A percentile compares a stretch with the other conserved stretches of the same genome.
Evolutionary conservation across 202 grass and related monocot genomes (phyloP).

Genomic region (Digitaria exilis): DNA sequence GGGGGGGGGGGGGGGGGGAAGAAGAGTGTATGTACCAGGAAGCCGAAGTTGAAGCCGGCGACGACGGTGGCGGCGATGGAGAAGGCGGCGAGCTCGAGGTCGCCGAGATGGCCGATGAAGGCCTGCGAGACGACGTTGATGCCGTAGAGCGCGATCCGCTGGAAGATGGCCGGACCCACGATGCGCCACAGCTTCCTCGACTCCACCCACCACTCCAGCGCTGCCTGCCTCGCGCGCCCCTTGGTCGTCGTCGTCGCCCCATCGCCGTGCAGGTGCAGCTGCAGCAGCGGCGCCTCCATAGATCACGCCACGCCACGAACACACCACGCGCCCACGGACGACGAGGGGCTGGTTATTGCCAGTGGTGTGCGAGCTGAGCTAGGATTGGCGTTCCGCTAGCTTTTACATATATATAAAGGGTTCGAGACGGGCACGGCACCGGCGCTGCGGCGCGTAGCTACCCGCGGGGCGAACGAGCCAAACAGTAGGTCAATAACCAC

Average conservation of each 20-base stretch:
- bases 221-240: not conserved
- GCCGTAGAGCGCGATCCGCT: conserved; percentile 51
- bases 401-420: not conserved
- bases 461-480: not conserved
- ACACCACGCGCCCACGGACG: not conserved
- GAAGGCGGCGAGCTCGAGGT: conserved; percentile 77
- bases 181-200: conserved; percentile 68
- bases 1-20: too few species aligned
- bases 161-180: conserved; percentile 78
- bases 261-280: conserved; percentile 3
- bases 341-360: not conserved
- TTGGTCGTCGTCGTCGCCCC: not conserved
- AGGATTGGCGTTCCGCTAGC: not conserved
- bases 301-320: not conserved
- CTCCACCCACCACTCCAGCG: conserved; percentile 48
- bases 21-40: too few species aligned
- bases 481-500: not conserved
- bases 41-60: conserved; percentile 60
- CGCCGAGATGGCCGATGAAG: conserved; percentile 71
- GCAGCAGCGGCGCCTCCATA: conserved; percentile 3
- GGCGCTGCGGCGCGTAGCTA: not conserved
- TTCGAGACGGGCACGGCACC: not conserved
- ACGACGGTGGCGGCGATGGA: conserved; percentile 66
- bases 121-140: conserved; percentile 65
- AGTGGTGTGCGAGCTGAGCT: not conserved